These are phyloP conservation scores for Pterocarpus macrocarpus DNA, from an alignment of 306 rosid genomes.

Conservation along the genomic window DNA sequence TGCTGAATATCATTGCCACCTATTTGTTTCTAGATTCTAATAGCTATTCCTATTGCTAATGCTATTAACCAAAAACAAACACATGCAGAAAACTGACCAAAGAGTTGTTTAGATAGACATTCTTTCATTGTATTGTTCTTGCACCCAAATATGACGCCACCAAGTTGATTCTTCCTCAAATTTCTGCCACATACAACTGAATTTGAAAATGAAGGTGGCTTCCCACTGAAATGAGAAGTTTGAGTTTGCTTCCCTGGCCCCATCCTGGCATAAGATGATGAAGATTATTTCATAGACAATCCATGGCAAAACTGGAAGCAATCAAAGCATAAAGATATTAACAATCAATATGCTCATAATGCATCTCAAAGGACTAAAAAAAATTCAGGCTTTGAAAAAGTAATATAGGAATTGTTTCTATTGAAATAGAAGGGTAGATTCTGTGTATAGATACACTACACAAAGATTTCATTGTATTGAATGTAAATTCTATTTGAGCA, in stretches of 20 bases:
- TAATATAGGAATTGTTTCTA: not conserved
- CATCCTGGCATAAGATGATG: conserved; percentile 56
- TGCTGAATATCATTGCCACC: not conserved
- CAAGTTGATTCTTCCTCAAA: conserved; percentile 74
- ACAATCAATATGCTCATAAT: conserved; percentile 17
- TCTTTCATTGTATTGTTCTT: conserved; percentile 68
- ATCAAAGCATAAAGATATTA: conserved; percentile 11
- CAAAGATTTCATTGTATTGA: conserved; percentile 1
- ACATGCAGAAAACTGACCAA: conserved; percentile 66
- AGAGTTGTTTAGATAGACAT: conserved; percentile 80
- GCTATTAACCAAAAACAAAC: conserved; percentile 18
- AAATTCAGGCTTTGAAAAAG: not conserved
- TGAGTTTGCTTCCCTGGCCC: conserved; percentile 58
- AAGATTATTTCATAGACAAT: conserved; percentile 24
- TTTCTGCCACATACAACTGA: conserved; percentile 54
- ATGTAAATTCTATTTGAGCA: not conserved
- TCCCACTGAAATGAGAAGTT: conserved; percentile 24
- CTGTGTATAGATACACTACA: not conserved
- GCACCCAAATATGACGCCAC: conserved; percentile 89
- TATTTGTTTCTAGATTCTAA: conserved; percentile 4
- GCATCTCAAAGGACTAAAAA: conserved; percentile 14
- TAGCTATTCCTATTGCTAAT: conserved; percentile 3
- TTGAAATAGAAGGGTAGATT: not conserved
- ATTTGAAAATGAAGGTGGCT: conserved; percentile 40
- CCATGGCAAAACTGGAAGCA: conserved; percentile 24